Evolutionary conservation across 768 basidiomycete species (phyloP).

Genomic region (Podaxis carcinomalis): DNA sequence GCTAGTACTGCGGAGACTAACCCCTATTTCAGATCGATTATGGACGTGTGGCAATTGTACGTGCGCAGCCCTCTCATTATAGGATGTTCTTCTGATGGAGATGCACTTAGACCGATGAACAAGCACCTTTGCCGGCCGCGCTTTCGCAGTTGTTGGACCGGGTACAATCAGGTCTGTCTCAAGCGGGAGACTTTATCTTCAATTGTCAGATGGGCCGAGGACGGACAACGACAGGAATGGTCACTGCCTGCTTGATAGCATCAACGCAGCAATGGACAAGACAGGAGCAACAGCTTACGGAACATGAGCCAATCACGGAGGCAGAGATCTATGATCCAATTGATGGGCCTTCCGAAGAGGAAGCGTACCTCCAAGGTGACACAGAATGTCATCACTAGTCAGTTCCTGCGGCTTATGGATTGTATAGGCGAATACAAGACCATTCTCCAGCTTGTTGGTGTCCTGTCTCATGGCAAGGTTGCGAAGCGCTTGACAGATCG

Average conservation of each 20-base stretch:
- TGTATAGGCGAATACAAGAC: constrained; percentile 92
- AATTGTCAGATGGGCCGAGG: constrained; percentile 97
- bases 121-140: constrained; percentile 89
- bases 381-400: not conserved
- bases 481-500: constrained; percentile 89
- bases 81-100: not conserved
- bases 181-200: constrained; percentile 79
- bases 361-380: constrained; percentile 82
- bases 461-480: constrained; percentile 86
- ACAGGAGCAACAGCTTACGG: constrained; percentile 33
- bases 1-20: not conserved
- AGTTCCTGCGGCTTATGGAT: not conserved
- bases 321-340: constrained; percentile 58
- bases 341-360: constrained; percentile 83
- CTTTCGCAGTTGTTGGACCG: constrained; percentile 76
- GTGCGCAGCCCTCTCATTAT: constrained; percentile 21
- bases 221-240: constrained; percentile 95
- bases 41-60: constrained; percentile 83
- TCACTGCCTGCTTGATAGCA: constrained; percentile 82
- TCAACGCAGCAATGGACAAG: constrained; percentile 55
- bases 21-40: constrained; percentile 63
- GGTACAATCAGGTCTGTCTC: constrained; percentile 51
- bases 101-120: constrained; percentile 80
- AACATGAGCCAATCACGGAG: constrained; percentile 31
- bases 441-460: constrained; percentile 89